Percentiles rank a stretch among this genome's conserved stretches.
Evolutionary conservation across 2,329 filamentous ascomycete species (phyloP).

Genomic region (Cercospora citrullina): DNA sequence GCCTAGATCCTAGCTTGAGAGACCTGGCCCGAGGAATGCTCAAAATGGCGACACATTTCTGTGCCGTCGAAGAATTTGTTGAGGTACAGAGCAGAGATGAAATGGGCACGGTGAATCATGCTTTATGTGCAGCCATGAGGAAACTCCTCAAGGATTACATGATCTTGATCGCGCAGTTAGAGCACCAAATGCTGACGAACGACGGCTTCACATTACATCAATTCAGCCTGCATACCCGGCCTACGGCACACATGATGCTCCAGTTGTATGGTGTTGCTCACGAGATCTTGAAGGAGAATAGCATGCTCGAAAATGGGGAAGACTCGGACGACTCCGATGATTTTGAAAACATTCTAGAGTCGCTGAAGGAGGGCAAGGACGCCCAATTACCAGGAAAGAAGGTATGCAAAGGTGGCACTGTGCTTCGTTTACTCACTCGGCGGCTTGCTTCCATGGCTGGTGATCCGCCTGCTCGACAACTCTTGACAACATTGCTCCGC

Average conservation of each 20-base stretch:
- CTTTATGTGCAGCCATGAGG: slow-evolving; percentile 89
- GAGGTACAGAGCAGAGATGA: slow-evolving; percentile 92
- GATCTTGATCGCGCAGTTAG: slow-evolving; percentile 86
- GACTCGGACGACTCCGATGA: slow-evolving; percentile 68
- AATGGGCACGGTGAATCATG: slow-evolving; percentile 93
- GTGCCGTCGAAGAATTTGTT: slow-evolving; percentile 85
- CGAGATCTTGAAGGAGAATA: slow-evolving; percentile 85
- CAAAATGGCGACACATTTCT: slow-evolving; percentile 91
- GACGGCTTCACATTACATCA: slow-evolving; percentile 88
- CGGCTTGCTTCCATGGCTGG: slow-evolving; percentile 87
- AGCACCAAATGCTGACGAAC: slow-evolving; percentile 88
- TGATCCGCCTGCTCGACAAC: slow-evolving; percentile 79
- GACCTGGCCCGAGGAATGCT: slow-evolving; percentile 88
- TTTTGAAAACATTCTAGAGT: slow-evolving; percentile 90
- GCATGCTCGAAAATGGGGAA: slow-evolving; percentile 75
- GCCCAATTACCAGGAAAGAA: slow-evolving; percentile 82
- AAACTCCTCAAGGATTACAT: slow-evolving; percentile 92
- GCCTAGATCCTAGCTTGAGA: slow-evolving; percentile 85
- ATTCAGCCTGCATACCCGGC: slow-evolving; percentile 85
- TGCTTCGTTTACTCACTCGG: slow-evolving; percentile 83
- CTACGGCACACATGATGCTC: slow-evolving; percentile 85
- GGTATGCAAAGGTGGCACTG: slow-evolving; percentile 93
- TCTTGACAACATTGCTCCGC: slow-evolving; percentile 78
- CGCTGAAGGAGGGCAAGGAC: slow-evolving; percentile 81
- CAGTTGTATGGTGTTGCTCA: slow-evolving; percentile 86